A percentile compares a stretch with the other conserved stretches of the same genome.
Evolutionary conservation across 768 basidiomycete genomes (phyloP).

Genomic region (Ramaria sp.): DNA sequence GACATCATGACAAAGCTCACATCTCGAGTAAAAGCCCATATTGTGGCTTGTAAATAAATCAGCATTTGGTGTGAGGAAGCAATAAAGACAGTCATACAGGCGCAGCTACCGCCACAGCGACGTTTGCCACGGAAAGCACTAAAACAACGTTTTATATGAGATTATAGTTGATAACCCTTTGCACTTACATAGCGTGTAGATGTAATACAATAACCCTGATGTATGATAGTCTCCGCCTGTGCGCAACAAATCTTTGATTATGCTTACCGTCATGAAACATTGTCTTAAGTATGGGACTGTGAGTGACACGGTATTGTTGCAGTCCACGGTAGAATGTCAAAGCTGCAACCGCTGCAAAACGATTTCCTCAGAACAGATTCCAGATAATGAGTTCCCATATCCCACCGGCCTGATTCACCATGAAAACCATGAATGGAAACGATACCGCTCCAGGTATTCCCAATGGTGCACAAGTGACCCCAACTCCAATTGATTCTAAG

Average conservation of each 20-base stretch:
- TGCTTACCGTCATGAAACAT: slow-evolving; percentile 6
- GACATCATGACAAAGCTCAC: background rate
- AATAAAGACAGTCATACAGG: background rate
- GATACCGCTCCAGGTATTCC: background rate
- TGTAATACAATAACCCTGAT: slow-evolving; percentile 6
- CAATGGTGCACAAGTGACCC: slow-evolving; percentile 3
- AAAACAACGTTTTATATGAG: background rate
- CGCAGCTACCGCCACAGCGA: background rate
- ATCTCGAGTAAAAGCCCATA: slow-evolving; percentile 6
- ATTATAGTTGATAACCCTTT: background rate
- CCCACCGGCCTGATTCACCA: slow-evolving; percentile 6
- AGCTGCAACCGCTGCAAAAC: background rate
- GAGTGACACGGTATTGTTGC: background rate
- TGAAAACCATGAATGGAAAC: slow-evolving; percentile 1
- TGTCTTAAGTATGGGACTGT: background rate
- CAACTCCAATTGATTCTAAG: background rate
- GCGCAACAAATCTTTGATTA: background rate
- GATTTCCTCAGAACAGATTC: background rate
- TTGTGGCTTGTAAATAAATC: background rate
- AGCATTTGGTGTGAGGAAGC: too few species aligned
- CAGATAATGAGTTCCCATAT: background rate
- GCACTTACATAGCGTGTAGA: background rate
- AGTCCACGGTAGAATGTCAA: background rate
- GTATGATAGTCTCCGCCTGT: background rate
- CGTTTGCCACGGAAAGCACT: slow-evolving; percentile 3